Percentiles rank a stretch among this genome's conserved stretches.
phyloP scores from a whole-genome alignment of 2,329 filamentous ascomycete species.

The Aureobasidium sp. region DNA sequence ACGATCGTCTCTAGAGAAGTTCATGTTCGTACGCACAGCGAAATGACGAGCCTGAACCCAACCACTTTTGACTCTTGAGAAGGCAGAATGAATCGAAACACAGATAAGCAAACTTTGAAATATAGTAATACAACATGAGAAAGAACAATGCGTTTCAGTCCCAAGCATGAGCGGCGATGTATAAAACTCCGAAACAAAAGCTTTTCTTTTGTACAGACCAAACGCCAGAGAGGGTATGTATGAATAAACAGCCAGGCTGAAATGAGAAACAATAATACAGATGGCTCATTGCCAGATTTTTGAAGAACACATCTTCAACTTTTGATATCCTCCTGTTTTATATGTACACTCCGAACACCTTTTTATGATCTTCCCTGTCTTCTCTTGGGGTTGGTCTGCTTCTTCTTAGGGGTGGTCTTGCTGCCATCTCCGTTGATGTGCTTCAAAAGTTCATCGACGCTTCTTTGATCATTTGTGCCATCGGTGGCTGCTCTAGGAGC shows the following conservation, averaged over 20 bases:
- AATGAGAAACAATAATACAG: slow-evolving; percentile 1
- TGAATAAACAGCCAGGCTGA: background rate
- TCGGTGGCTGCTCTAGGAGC: slow-evolving; percentile 4
- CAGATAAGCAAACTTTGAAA: too few species aligned
- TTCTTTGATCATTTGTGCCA: slow-evolving; percentile 42
- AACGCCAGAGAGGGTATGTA: slow-evolving; percentile 15
- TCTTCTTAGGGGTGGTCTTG: slow-evolving; percentile 39
- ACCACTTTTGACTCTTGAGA: too few species aligned
- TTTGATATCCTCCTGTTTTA: background rate
- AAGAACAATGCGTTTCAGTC: background rate
- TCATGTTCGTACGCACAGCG: too few species aligned
- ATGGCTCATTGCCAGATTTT: background rate
- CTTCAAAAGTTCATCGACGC: slow-evolving; percentile 85
- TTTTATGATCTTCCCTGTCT: slow-evolving; percentile 16
- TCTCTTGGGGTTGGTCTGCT: slow-evolving; percentile 38
- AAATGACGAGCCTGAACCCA: too few species aligned
- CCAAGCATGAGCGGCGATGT: slow-evolving; percentile 14
- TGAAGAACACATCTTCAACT: background rate
- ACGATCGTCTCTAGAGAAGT: too few species aligned
- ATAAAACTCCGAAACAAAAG: background rate
- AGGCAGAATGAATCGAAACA: too few species aligned
- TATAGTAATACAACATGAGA: background rate
- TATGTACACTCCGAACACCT: background rate
- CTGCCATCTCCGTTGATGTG: slow-evolving; percentile 73
- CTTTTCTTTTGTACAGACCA: slow-evolving; percentile 14